Evolutionary conservation across 495 filamentous ascomycete genomes (phyloP).

Genomic region (Sabuloglossum arenarium): DNA sequence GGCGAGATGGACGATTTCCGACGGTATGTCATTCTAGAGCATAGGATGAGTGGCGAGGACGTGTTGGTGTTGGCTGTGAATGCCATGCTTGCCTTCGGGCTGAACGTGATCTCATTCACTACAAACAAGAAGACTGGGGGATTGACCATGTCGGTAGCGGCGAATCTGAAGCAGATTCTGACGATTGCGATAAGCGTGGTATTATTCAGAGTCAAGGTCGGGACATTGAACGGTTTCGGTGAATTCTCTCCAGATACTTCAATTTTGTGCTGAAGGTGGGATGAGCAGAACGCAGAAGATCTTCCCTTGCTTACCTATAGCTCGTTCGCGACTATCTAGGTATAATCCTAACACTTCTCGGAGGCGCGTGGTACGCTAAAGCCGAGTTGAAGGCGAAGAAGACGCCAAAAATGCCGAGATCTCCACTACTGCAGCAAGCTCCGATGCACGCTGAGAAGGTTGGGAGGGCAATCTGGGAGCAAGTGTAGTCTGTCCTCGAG

Average conservation of each 20-base stretch:
- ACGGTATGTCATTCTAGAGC: slow-evolving; percentile 4
- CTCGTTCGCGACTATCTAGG: slow-evolving; percentile 5
- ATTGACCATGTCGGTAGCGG: slow-evolving; percentile 34
- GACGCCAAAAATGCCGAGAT: neutral
- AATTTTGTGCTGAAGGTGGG: neutral
- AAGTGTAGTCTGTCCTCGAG: no score
- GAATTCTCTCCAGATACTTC: neutral
- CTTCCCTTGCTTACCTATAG: neutral
- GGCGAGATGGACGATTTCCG: slow-evolving; percentile 23
- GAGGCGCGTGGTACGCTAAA: slow-evolving; percentile 26
- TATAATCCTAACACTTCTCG: slow-evolving; percentile 23
- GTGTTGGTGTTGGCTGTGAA: slow-evolving; percentile 21
- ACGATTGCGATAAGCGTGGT: slow-evolving; percentile 32
- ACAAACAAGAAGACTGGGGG: slow-evolving; percentile 35
- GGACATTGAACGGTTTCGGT: slow-evolving; percentile 22
- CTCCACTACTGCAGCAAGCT: neutral
- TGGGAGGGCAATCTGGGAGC: no score
- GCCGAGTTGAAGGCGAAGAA: slow-evolving; percentile 17
- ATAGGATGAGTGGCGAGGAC: slow-evolving; percentile 6
- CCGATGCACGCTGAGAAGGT: no score
- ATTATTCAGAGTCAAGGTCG: slow-evolving; percentile 28
- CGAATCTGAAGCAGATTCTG: slow-evolving; percentile 36
- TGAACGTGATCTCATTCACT: slow-evolving; percentile 33
- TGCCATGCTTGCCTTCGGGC: slow-evolving; percentile 27
- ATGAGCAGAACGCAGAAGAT: neutral